Evolutionary conservation across 805 yeast species (phyloP), one percentile per base, ranked within the genome.

Genomic region (Myxozyma nipponensis): DNA sequence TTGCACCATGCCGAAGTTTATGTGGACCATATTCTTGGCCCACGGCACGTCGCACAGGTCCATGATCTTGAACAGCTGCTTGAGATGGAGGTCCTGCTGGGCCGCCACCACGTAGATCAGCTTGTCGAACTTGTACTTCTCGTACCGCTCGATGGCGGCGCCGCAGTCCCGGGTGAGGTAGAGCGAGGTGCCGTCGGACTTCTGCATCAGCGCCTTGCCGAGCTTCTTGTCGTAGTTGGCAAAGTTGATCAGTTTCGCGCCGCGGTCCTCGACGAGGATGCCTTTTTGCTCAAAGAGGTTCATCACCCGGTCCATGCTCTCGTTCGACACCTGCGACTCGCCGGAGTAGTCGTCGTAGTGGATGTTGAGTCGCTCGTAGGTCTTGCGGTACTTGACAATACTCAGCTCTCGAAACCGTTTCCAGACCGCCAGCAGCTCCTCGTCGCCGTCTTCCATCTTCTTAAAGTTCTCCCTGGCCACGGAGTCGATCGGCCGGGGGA

Each of bases 161-260:
- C 97, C 97, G 52, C 93, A 84, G 70, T 93, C 99, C 74, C 99
- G 83, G 56, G 98, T 90, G 64, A 93, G 70, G 69, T 93, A 93
- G 56, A 93, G 74, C 17, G 96, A 86, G 22, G 99, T 86, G 67
- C 98, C 98, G 67, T 93, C 98, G 22, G 88, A 82, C 72, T 93
- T 95, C 68, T 88, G 88, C 44, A 93, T 91, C 58, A 93, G 78
- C 49, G 87, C 86, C 72, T 90, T 91, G 59, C 97, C 98, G 54
- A 93, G 76, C 68, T 90, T 90, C 76, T 91, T 90, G 75, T 84
- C 85, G 72, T 82, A 83, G 62, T 79, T 79, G 58, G 86, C 81
- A 68, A 93, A 77, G 67, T 93, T 96, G 59, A 93, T 84, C 54
- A 91, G 76, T 62, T 80, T 72, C 37, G 98, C 98, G 59, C 98